phyloP scores from a whole-genome alignment of 2,329 filamentous ascomycete species.

The Keithomyces neogunnii region DNA sequence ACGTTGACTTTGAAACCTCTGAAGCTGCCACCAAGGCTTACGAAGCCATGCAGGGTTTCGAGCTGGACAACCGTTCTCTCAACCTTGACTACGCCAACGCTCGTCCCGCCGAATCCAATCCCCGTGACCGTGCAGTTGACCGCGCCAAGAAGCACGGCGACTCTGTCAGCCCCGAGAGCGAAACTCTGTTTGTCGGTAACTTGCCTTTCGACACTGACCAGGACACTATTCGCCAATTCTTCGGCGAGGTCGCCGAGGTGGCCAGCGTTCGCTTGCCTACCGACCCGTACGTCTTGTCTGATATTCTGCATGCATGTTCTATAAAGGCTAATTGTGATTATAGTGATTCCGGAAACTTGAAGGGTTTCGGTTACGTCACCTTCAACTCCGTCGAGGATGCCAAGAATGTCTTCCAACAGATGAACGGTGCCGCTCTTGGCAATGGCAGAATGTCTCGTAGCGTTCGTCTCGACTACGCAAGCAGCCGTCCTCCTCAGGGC shows the following conservation, averaged over 20 bases:
- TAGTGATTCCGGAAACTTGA: constrained; percentile 71
- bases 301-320: constrained; percentile 17
- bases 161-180: constrained; percentile 66
- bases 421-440: constrained; percentile 58
- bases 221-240: constrained; percentile 65
- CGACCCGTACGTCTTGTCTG: constrained; percentile 50
- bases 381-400: constrained; percentile 79
- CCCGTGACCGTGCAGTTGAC: constrained; percentile 50
- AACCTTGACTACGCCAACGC: constrained; percentile 73
- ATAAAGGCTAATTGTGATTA: background rate
- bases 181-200: constrained; percentile 89
- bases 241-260: constrained; percentile 61
- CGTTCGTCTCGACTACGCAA: constrained; percentile 76
- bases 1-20: constrained; percentile 72
- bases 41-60: constrained; percentile 63
- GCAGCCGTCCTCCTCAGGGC: constrained; percentile 54
- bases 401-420: constrained; percentile 59
- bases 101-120: constrained; percentile 46
- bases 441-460: constrained; percentile 61
- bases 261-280: constrained; percentile 81
- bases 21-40: constrained; percentile 64
- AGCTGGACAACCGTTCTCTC: constrained; percentile 65
- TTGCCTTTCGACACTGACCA: constrained; percentile 77
- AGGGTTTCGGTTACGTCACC: constrained; percentile 89
- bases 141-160: constrained; percentile 69